phyloP scores from a whole-genome alignment of 1,139 yeast genomes.

The Lizanozyma gosingica region DNA sequence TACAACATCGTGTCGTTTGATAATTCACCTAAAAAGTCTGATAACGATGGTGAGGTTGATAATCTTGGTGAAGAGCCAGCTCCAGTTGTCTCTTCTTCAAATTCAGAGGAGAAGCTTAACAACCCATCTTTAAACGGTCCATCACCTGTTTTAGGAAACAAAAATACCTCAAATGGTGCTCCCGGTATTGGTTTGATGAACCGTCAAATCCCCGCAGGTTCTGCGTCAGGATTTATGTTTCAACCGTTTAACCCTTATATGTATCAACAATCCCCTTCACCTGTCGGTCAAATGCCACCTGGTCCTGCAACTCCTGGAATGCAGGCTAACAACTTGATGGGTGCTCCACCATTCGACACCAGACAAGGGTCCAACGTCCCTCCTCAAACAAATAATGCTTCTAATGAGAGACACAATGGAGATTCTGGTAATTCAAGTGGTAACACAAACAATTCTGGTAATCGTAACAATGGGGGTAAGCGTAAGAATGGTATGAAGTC shows the following conservation, averaged over 20 bases:
- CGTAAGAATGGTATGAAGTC: slow-evolving; percentile 12
- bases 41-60: slow-evolving; percentile 5
- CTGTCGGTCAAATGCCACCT: slow-evolving; percentile 10
- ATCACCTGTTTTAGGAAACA: neutral
- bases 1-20: slow-evolving; percentile 18
- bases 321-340: slow-evolving; percentile 1
- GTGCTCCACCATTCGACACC: slow-evolving; percentile 3
- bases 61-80: slow-evolving; percentile 1
- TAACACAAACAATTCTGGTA: slow-evolving; percentile 4
- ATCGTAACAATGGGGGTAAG: slow-evolving; percentile 5
- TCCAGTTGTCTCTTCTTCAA: neutral
- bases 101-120: slow-evolving; percentile 4
- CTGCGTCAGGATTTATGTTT: slow-evolving; percentile 30
- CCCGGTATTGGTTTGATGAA: slow-evolving; percentile 38
- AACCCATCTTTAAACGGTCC: slow-evolving; percentile 3
- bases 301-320: slow-evolving; percentile 3
- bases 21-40: slow-evolving; percentile 9
- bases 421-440: slow-evolving; percentile 2
- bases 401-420: slow-evolving; percentile 3
- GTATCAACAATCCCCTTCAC: slow-evolving; percentile 28
- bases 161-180: slow-evolving; percentile 7
- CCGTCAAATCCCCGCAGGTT: slow-evolving; percentile 19
- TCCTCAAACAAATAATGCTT: slow-evolving; percentile 5
- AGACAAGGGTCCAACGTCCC: slow-evolving; percentile 1
- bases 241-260: slow-evolving; percentile 44